Evolutionary conservation across 1,284 basidiomycete species (phyloP).

Genomic region (Coriolopsis trogii): DNA sequence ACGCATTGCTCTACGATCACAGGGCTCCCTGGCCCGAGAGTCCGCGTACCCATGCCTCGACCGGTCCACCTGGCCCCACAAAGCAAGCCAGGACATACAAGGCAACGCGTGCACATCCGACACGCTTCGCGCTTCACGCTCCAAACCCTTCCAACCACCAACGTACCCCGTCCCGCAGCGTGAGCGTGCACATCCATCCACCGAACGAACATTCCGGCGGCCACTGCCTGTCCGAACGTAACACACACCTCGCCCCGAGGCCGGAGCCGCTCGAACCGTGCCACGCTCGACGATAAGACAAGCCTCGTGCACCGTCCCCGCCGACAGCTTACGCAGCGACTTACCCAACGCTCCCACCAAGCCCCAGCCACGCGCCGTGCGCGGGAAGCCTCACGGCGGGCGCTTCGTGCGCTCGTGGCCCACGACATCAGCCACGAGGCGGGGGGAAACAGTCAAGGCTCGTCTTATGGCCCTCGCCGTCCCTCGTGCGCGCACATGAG

Average conservation of each 20-base stretch:
- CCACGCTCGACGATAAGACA: too few species aligned
- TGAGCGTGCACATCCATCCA: too few species aligned
- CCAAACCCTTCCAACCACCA: neutral
- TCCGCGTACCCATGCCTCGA: neutral
- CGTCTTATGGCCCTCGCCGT: neutral
- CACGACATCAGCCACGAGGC: conserved; percentile 25
- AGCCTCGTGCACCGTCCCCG: too few species aligned
- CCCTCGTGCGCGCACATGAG: conserved; percentile 14
- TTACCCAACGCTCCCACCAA: conserved; percentile 4
- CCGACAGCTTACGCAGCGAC: neutral
- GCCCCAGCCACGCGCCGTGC: conserved; percentile 1
- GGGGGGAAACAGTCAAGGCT: too few species aligned
- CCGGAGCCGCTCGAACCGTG: too few species aligned
- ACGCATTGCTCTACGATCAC: too few species aligned
- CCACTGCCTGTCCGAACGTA: too few species aligned
- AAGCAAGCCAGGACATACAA: conserved; percentile 26
- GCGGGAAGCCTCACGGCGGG: conserved; percentile 10
- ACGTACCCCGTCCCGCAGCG: neutral
- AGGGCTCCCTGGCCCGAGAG: neutral
- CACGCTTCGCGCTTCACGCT: neutral
- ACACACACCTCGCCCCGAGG: too few species aligned
- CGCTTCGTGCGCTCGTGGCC: conserved; percentile 5
- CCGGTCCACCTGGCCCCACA: conserved; percentile 19
- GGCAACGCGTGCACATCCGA: conserved; percentile 1
- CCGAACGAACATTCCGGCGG: too few species aligned